phyloP scores from a whole-genome alignment of 495 filamentous ascomycete genomes.

The Symbiotaphrina buchneri region DNA sequence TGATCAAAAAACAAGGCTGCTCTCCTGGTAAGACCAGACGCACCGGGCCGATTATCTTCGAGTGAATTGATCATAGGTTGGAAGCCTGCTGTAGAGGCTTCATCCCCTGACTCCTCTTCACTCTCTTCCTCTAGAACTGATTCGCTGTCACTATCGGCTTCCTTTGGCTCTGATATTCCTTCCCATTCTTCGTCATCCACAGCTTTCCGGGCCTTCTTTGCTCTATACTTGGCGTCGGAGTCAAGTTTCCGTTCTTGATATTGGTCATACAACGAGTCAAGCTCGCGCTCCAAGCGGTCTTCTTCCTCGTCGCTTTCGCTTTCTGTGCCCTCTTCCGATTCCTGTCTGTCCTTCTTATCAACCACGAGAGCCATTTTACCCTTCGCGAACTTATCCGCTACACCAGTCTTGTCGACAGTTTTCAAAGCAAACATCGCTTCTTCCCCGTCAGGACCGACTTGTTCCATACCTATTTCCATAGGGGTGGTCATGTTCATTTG shows the following conservation, averaged over 20 bases:
- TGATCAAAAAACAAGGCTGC: slow-evolving; percentile 84
- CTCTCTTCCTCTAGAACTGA: slow-evolving; percentile 17
- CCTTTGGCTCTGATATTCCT: slow-evolving; percentile 54
- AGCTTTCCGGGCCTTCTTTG: slow-evolving; percentile 69
- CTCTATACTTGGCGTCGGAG: slow-evolving; percentile 61
- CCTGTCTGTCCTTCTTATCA: slow-evolving; percentile 16
- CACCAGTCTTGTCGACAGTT: slow-evolving; percentile 49
- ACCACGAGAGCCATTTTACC: slow-evolving; percentile 49
- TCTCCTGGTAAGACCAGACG: slow-evolving; percentile 47
- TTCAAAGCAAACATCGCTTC: slow-evolving; percentile 71
- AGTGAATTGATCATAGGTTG: slow-evolving; percentile 25
- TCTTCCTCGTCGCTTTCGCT: slow-evolving; percentile 54
- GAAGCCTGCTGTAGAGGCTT: slow-evolving; percentile 15
- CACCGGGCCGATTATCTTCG: slow-evolving; percentile 18
- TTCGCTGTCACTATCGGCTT: slow-evolving; percentile 12
- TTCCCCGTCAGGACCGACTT: slow-evolving; percentile 50
- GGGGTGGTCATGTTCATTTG: slow-evolving; percentile 93
- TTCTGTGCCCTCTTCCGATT: slow-evolving; percentile 26
- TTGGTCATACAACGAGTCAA: slow-evolving; percentile 67
- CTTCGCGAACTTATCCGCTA: slow-evolving; percentile 43
- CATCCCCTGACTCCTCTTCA: slow-evolving; percentile 28
- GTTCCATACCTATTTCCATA: slow-evolving; percentile 89
- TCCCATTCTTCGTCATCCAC: slow-evolving; percentile 78
- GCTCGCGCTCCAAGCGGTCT: slow-evolving; percentile 57
- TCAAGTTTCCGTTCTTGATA: slow-evolving; percentile 66